Percentiles rank a stretch among this genome's conserved stretches.
Conservation (phyloP, 257 asterid genomes). For the Prunella vulgaris region DNA sequence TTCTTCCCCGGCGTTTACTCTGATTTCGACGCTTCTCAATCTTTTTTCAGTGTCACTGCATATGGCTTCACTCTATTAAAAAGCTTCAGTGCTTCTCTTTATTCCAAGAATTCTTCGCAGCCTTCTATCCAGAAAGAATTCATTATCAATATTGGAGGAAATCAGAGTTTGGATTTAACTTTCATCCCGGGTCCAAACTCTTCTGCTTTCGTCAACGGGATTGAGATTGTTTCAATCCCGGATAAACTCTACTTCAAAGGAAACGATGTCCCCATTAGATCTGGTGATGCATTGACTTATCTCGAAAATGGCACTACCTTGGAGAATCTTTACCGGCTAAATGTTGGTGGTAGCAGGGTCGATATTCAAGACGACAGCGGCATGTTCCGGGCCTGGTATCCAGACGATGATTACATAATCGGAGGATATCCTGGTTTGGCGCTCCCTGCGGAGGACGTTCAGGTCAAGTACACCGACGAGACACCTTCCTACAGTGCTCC, state of each 20-base stretch:
- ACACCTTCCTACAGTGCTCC: slow-evolving; percentile 42
- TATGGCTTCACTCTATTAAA: too few species aligned
- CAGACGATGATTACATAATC: not conserved
- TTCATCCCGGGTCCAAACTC: not conserved
- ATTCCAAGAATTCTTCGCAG: not conserved
- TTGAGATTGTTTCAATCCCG: slow-evolving; percentile 40
- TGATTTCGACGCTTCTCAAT: too few species aligned
- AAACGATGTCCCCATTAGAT: not conserved
- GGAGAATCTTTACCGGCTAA: slow-evolving; percentile 45
- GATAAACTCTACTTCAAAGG: slow-evolving; percentile 32
- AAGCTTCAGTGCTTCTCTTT: too few species aligned
- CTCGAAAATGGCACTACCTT: slow-evolving; percentile 26
- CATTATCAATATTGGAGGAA: slow-evolving; percentile 13
- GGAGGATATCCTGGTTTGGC: not conserved
- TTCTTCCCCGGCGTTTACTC: too few species aligned
- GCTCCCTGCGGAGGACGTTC: not conserved
- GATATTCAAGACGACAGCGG: slow-evolving; percentile 26
- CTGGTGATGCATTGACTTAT: not conserved
- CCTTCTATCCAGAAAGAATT: slow-evolving; percentile 21
- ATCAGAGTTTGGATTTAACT: slow-evolving; percentile 1
- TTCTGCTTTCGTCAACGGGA: not conserved
- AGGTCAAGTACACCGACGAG: slow-evolving; percentile 5
- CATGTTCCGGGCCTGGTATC: slow-evolving; percentile 49
- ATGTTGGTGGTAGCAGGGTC: slow-evolving; percentile 32
- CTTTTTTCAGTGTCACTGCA: too few species aligned